A percentile compares a stretch with the other conserved stretches of the same genome.
Conservation (phyloP, 805 yeast species). For the Cyberlindnera samutprakarnensis region DNA sequence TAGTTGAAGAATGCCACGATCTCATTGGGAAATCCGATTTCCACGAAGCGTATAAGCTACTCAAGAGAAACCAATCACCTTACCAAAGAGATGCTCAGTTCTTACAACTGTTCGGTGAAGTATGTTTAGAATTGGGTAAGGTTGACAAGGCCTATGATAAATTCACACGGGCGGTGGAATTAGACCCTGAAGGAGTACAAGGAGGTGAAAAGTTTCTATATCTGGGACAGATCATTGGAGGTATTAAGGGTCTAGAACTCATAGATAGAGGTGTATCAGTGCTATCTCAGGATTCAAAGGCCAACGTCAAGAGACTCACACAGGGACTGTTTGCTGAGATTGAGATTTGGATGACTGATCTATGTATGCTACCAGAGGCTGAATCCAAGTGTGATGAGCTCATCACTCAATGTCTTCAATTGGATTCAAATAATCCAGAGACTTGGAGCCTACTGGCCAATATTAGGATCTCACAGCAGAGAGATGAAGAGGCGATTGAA, state of each 20-base stretch:
- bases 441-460: conserved; percentile 78
- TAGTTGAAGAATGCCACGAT: conserved; percentile 10
- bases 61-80: conserved; percentile 26
- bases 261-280: conserved; percentile 56
- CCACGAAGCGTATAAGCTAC: conserved; percentile 27
- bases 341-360: conserved; percentile 96
- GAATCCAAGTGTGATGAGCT: conserved; percentile 71
- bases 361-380: conserved; percentile 90
- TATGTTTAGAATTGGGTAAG: conserved; percentile 70
- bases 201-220: conserved; percentile 84
- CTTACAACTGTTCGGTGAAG: conserved; percentile 63
- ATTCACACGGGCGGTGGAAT: conserved; percentile 49
- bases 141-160: conserved; percentile 70
- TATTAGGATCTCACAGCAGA: conserved; percentile 82
- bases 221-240: conserved; percentile 88
- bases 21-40: conserved; percentile 7
- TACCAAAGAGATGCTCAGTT: conserved; percentile 35
- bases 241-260: conserved; percentile 57
- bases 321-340: conserved; percentile 79
- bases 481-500: conserved; percentile 59
- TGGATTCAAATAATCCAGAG: conserved; percentile 58
- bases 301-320: conserved; percentile 47
- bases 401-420: conserved; percentile 53
- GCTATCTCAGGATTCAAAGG: conserved; percentile 29
- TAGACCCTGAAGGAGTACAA: conserved; percentile 56